These are phyloP conservation scores for Diaporthe humulicola DNA, from an alignment of 2,329 filamentous ascomycete genomes.

Conservation along the genomic window DNA sequence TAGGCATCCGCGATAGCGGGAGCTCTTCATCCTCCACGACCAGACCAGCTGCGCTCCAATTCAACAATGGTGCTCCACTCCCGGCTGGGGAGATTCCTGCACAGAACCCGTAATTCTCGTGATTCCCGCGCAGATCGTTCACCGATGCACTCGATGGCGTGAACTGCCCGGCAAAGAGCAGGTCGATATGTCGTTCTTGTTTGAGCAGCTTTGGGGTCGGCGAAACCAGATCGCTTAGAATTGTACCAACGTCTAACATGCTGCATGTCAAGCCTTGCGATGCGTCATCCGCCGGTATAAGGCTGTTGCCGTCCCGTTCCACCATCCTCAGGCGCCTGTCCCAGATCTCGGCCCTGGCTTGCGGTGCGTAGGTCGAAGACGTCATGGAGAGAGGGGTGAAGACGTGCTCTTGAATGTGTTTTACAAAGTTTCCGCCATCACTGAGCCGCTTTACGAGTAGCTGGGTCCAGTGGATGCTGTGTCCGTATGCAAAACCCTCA, in stretches of 20 bases:
- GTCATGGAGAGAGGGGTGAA: background rate
- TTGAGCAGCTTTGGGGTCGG: background rate
- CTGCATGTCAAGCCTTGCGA: slow-evolving; percentile 1
- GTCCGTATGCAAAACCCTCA: slow-evolving; percentile 3
- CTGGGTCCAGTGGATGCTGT: slow-evolving; percentile 17
- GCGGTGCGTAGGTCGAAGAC: background rate
- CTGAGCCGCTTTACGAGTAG: background rate
- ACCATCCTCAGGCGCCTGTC: slow-evolving; percentile 4
- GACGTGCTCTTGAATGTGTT: background rate
- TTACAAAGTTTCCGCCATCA: background rate
- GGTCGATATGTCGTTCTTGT: background rate
- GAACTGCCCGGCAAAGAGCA: background rate
- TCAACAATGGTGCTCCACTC: background rate
- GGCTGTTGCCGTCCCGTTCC: background rate
- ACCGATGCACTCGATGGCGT: background rate
- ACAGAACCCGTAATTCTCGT: background rate
- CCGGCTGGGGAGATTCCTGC: background rate
- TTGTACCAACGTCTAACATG: background rate
- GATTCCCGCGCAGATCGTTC: background rate
- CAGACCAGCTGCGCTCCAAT: slow-evolving; percentile 20
- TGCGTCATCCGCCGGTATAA: background rate
- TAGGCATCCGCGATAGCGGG: background rate
- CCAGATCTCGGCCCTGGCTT: background rate
- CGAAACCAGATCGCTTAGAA: background rate
- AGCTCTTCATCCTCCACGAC: slow-evolving; percentile 7